phyloP scores from a whole-genome alignment of 2,329 filamentous ascomycete genomes.

The Karstenula rhodostoma region DNA sequence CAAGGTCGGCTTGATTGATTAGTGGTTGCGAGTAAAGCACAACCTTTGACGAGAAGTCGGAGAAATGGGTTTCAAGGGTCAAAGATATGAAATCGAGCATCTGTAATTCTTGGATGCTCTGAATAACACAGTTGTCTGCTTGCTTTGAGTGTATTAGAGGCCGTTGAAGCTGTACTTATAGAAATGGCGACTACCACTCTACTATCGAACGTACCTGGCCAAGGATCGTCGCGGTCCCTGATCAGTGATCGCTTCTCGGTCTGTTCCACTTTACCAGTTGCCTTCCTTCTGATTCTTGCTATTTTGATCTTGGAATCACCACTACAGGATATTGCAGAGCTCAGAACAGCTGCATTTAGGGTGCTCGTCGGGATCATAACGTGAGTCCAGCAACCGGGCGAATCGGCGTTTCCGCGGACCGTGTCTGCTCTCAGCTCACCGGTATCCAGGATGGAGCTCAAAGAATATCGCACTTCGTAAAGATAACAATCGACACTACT shows the following conservation, averaged over 20 bases:
- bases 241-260: conserved; percentile 21
- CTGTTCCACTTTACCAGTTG: conserved; percentile 20
- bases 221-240: conserved; percentile 18
- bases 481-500: conserved; percentile 17
- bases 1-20: conserved; percentile 17
- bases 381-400: conserved; percentile 20
- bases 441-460: conserved; percentile 19
- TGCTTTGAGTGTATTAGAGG: conserved; percentile 2
- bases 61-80: not conserved
- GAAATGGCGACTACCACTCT: conserved; percentile 13
- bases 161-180: conserved; percentile 26
- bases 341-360: conserved; percentile 21
- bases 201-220: conserved; percentile 20
- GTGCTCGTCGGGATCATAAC: conserved; percentile 24
- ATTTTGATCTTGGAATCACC: conserved; percentile 28
- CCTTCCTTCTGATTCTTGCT: conserved; percentile 20
- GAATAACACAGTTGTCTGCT: not conserved
- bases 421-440: conserved; percentile 22
- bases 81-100: not conserved
- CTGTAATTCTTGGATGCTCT: not conserved
- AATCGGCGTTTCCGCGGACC: conserved; percentile 26
- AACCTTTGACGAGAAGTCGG: not conserved
- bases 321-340: conserved; percentile 18
- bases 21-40: conserved; percentile 3
- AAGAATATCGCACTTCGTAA: conserved; percentile 8